A percentile compares a stretch with the other conserved stretches of the same genome.
Conservation (phyloP, 2,329 filamentous ascomycete species). For the Acarospora socialis region DNA sequence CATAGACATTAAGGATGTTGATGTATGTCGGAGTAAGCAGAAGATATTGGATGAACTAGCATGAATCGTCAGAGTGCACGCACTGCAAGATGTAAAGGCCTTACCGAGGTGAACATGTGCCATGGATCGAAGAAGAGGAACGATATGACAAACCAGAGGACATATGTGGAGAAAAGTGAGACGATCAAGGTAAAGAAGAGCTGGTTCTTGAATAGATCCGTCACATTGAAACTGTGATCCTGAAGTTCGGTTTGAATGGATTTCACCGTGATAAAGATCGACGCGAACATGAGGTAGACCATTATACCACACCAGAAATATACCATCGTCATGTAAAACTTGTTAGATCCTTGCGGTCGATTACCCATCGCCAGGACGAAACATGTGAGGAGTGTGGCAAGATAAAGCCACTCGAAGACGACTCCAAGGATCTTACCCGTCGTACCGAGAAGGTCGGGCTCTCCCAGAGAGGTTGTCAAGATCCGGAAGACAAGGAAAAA, state of each 20-base stretch:
- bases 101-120: slow-evolving; percentile 84
- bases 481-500: slow-evolving; percentile 99
- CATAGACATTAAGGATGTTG: slow-evolving; percentile 97
- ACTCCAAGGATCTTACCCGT: slow-evolving; percentile 70
- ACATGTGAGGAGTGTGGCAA: slow-evolving; percentile 79
- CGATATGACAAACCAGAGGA: slow-evolving; percentile 83
- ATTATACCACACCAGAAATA: slow-evolving; percentile 96
- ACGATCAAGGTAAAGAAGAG: slow-evolving; percentile 91
- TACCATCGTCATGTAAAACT: slow-evolving; percentile 93
- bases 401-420: slow-evolving; percentile 92
- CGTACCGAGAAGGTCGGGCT: slow-evolving; percentile 53
- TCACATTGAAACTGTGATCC: slow-evolving; percentile 49
- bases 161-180: slow-evolving; percentile 79
- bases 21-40: slow-evolving; percentile 91
- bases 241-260: slow-evolving; percentile 61
- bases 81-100: slow-evolving; percentile 12
- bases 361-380: slow-evolving; percentile 93
- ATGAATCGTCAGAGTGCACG: slow-evolving; percentile 6
- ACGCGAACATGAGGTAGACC: slow-evolving; percentile 88
- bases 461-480: slow-evolving; percentile 71
- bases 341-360: slow-evolving; percentile 82
- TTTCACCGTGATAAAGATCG: slow-evolving; percentile 81
- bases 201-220: slow-evolving; percentile 66
- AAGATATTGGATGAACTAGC: slow-evolving; percentile 78
- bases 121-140: slow-evolving; percentile 95